phyloP scores from a whole-genome alignment of 108 stramenopile species.

The Pseudonitzschia multiseries region DNA sequence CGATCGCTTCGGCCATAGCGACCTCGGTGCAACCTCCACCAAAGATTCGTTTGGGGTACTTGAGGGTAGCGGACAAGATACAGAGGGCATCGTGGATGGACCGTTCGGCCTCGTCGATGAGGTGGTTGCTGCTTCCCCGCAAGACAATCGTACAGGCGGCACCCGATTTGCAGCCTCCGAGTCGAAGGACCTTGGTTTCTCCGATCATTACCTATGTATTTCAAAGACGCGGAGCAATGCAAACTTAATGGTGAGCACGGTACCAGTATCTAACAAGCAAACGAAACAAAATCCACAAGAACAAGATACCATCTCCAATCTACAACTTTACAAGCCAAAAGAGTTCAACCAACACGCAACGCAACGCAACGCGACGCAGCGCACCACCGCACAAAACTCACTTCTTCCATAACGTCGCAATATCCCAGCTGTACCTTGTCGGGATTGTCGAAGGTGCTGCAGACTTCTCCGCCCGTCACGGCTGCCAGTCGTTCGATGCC shows the following conservation, averaged over 20 bases:
- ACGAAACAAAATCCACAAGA: constrained; percentile 8
- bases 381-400: constrained; percentile 17
- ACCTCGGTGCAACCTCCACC: constrained; percentile 98
- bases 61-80: constrained; percentile 93
- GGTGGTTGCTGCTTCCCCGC: constrained; percentile 93
- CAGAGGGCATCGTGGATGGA: constrained; percentile 98
- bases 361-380: not conserved
- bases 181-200: constrained; percentile 95
- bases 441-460: constrained; percentile 97
- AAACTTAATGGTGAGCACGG: not conserved
- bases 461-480: constrained; percentile 96
- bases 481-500: constrained; percentile 97
- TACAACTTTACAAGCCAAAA: constrained; percentile 15
- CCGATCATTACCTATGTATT: constrained; percentile 93
- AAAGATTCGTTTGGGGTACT: constrained; percentile 92
- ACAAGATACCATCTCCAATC: too few species aligned
- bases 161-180: constrained; percentile 93
- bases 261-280: too few species aligned
- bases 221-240: constrained; percentile 16
- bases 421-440: constrained; percentile 94
- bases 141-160: constrained; percentile 98
- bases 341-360: not conserved
- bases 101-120: constrained; percentile 96
- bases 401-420: constrained; percentile 89
- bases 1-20: constrained; percentile 91